These are phyloP conservation scores for Physocladia obscura DNA, from an alignment of 192 early-diverging fungal species.

Conservation along the genomic window DNA sequence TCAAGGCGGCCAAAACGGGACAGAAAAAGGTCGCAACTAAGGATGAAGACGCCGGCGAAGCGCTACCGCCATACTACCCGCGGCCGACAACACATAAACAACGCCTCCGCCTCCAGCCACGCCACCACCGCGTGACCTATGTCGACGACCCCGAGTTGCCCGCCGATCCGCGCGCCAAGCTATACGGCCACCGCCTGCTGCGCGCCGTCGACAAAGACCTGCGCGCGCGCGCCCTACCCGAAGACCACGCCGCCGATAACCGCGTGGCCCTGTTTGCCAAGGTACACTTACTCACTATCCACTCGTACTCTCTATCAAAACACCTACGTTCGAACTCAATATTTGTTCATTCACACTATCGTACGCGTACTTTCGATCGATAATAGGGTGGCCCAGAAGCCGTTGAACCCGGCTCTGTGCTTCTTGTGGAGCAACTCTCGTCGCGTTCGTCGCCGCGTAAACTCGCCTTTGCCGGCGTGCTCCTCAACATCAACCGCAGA, in stretches of 20 bases:
- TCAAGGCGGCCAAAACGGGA: slow-evolving; percentile 30
- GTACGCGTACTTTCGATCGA: not conserved
- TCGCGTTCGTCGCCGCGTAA: slow-evolving; percentile 43
- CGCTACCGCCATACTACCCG: slow-evolving; percentile 41
- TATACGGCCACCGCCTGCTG: slow-evolving; percentile 33
- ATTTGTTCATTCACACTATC: not conserved
- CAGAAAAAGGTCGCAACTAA: slow-evolving; percentile 22
- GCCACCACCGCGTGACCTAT: slow-evolving; percentile 23
- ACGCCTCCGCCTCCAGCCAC: slow-evolving; percentile 13
- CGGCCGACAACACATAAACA: slow-evolving; percentile 2
- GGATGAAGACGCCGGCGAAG: slow-evolving; percentile 32
- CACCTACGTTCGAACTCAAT: no score
- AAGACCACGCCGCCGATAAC: slow-evolving; percentile 38
- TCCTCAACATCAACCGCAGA: slow-evolving; percentile 44
- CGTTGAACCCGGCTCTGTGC: slow-evolving; percentile 48
- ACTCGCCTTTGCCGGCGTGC: slow-evolving; percentile 51
- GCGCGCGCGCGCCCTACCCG: slow-evolving; percentile 28
- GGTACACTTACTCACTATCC: not conserved
- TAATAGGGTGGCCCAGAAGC: slow-evolving; percentile 25
- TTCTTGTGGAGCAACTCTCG: slow-evolving; percentile 50
- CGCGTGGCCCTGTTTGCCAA: slow-evolving; percentile 39
- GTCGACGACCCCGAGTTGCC: slow-evolving; percentile 29
- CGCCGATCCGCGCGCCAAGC: slow-evolving; percentile 30
- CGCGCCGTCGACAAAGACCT: slow-evolving; percentile 47
- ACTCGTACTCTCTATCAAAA: no score